phyloP scores from a whole-genome alignment of 2,329 filamentous ascomycete genomes.

The Pseudopyricularia cyperi region DNA sequence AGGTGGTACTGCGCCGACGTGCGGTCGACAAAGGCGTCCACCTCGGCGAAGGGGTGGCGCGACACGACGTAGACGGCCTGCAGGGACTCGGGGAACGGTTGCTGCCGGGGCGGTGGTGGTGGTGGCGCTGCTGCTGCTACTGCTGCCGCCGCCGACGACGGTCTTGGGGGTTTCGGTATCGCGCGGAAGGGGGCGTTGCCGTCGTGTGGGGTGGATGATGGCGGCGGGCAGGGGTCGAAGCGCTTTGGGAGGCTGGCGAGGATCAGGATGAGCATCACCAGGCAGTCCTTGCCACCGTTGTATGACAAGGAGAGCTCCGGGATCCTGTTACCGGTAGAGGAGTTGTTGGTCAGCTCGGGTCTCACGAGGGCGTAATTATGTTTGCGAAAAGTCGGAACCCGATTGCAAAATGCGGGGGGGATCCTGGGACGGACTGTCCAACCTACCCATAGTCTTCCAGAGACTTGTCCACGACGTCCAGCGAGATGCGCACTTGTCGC shows the following conservation, averaged over 20 bases:
- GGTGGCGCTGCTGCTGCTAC: conserved; percentile 5
- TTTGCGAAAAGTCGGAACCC: not conserved
- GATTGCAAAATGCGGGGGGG: not conserved
- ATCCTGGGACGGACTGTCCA: not conserved
- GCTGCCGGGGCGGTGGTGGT: conserved; percentile 6
- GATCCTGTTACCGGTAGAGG: conserved; percentile 34
- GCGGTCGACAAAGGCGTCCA: conserved; percentile 67
- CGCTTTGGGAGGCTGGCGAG: conserved; percentile 46
- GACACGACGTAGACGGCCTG: conserved; percentile 86
- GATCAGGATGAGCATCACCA: conserved; percentile 80
- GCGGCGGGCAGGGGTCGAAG: conserved; percentile 13
- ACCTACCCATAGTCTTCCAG: conserved; percentile 62
- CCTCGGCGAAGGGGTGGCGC: conserved; percentile 68
- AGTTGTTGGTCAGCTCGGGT: not conserved
- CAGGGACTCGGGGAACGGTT: conserved; percentile 31
- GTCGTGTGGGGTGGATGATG: conserved; percentile 6
- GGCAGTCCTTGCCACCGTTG: conserved; percentile 96
- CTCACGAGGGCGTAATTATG: not conserved
- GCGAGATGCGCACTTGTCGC: conserved; percentile 57
- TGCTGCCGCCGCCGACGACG: conserved; percentile 5
- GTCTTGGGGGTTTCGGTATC: not conserved
- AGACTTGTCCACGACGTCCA: conserved; percentile 63
- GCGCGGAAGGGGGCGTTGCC: conserved; percentile 4
- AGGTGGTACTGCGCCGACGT: conserved; percentile 62
- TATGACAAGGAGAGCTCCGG: conserved; percentile 81